Evolutionary conservation across 2,329 filamentous ascomycete species (phyloP).

Genomic region (Aureobasidium sp.): DNA sequence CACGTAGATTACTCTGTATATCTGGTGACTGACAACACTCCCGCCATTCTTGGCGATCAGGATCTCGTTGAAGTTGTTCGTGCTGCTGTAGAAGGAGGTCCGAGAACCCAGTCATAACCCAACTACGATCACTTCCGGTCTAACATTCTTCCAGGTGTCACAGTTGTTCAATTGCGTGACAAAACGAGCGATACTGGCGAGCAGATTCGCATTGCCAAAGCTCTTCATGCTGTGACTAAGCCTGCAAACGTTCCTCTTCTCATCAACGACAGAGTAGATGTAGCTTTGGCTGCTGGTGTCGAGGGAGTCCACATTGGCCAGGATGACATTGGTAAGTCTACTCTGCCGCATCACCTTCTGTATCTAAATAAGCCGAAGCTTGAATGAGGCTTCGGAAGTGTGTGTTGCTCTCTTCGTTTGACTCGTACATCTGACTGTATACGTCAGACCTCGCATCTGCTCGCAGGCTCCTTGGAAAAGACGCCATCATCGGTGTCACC

Average conservation of each 20-base stretch:
- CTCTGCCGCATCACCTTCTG: not conserved
- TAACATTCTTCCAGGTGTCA: slow-evolving; percentile 49
- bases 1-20: slow-evolving; percentile 73
- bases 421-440: not conserved
- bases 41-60: slow-evolving; percentile 65
- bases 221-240: slow-evolving; percentile 64
- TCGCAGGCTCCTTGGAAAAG: slow-evolving; percentile 62
- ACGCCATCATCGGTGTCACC: slow-evolving; percentile 82
- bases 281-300: slow-evolving; percentile 75
- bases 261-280: slow-evolving; percentile 89
- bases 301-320: slow-evolving; percentile 94
- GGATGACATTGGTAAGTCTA: slow-evolving; percentile 69
- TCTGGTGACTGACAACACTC: slow-evolving; percentile 89
- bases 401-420: not conserved
- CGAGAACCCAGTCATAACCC: not conserved
- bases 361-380: not conserved
- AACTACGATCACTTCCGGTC: not conserved
- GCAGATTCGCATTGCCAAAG: slow-evolving; percentile 63
- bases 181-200: slow-evolving; percentile 70
- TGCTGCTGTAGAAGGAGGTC: slow-evolving; percentile 66
- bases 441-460: slow-evolving; percentile 54
- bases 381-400: not conserved
- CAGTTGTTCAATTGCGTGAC: slow-evolving; percentile 84
- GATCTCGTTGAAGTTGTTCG: slow-evolving; percentile 69
- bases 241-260: slow-evolving; percentile 68